Conservation (phyloP, 345 rosid species). For the Eutrema yunnanense region DNA sequence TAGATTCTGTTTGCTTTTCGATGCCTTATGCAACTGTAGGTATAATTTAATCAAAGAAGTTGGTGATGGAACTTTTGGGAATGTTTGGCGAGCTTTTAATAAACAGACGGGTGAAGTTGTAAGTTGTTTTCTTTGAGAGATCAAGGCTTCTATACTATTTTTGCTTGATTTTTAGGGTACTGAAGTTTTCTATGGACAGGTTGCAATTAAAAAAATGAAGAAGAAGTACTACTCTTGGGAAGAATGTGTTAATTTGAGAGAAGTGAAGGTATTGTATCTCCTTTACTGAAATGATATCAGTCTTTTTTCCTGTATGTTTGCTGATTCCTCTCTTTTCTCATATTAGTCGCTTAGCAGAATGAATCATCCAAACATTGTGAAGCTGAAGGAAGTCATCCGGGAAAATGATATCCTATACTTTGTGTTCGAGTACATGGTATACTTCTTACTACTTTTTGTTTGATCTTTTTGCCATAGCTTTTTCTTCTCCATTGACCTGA, state of each 20-base stretch:
- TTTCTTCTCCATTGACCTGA: neutral
- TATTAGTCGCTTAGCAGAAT: constrained; percentile 72
- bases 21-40: constrained; percentile 34
- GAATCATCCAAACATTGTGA: constrained; percentile 94
- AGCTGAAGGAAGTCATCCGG: constrained; percentile 93
- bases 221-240: constrained; percentile 93
- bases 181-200: constrained; percentile 40
- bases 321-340: constrained; percentile 8
- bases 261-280: constrained; percentile 69
- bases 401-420: constrained; percentile 81
- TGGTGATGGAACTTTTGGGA: constrained; percentile 97
- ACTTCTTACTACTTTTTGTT: neutral
- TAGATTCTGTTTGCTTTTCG: neutral
- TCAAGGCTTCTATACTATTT: neutral
- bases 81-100: constrained; percentile 79
- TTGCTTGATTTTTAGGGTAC: neutral
- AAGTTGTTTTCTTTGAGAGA: constrained; percentile 24
- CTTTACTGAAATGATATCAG: neutral
- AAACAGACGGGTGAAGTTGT: constrained; percentile 89
- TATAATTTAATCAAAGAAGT: constrained; percentile 84
- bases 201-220: constrained; percentile 96
- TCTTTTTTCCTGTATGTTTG: neutral
- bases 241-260: constrained; percentile 88
- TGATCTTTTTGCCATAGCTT: neutral
- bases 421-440: constrained; percentile 94